Evolutionary conservation across 2,329 filamentous ascomycete genomes (phyloP).

Genomic region (Monilinia fructicola): DNA sequence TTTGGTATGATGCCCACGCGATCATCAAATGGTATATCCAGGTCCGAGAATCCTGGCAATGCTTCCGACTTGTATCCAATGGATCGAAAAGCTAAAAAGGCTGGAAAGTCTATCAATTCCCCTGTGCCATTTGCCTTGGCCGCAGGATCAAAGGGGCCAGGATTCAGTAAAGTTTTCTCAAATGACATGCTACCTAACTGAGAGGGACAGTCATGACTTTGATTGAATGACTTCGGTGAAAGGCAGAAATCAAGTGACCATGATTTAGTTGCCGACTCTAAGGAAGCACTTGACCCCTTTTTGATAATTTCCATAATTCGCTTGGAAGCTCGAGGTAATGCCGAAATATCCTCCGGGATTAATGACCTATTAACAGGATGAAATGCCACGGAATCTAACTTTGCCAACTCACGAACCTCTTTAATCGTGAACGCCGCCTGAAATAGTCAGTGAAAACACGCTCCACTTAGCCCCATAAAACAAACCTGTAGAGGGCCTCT

Average conservation of each 20-base stretch:
- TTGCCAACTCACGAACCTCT: slow-evolving; percentile 84
- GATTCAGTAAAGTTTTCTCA: slow-evolving; percentile 56
- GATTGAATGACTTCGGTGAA: slow-evolving; percentile 67
- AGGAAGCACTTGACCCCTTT: slow-evolving; percentile 63
- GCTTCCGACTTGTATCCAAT: slow-evolving; percentile 88
- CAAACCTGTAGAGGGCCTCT: slow-evolving; percentile 82
- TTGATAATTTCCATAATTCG: slow-evolving; percentile 78
- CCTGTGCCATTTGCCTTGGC: slow-evolving; percentile 52
- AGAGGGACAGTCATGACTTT: slow-evolving; percentile 46
- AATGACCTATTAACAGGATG: slow-evolving; percentile 64
- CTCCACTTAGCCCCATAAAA: slow-evolving; percentile 14
- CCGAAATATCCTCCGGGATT: slow-evolving; percentile 64
- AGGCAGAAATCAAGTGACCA: slow-evolving; percentile 88
- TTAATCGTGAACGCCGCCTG: slow-evolving; percentile 94
- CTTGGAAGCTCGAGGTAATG: slow-evolving; percentile 71
- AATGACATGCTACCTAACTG: slow-evolving; percentile 67
- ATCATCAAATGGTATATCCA: slow-evolving; percentile 77
- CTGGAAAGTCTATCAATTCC: slow-evolving; percentile 54
- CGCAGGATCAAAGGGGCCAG: slow-evolving; percentile 53
- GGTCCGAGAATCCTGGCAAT: slow-evolving; percentile 68
- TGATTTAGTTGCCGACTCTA: slow-evolving; percentile 54
- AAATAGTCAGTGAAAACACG: slow-evolving; percentile 22
- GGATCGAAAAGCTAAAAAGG: slow-evolving; percentile 81
- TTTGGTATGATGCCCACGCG: slow-evolving; percentile 76
- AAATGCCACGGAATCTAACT: slow-evolving; percentile 70